Conservation (phyloP, 169 alveolate species). For the Eimeria maxima region DNA sequence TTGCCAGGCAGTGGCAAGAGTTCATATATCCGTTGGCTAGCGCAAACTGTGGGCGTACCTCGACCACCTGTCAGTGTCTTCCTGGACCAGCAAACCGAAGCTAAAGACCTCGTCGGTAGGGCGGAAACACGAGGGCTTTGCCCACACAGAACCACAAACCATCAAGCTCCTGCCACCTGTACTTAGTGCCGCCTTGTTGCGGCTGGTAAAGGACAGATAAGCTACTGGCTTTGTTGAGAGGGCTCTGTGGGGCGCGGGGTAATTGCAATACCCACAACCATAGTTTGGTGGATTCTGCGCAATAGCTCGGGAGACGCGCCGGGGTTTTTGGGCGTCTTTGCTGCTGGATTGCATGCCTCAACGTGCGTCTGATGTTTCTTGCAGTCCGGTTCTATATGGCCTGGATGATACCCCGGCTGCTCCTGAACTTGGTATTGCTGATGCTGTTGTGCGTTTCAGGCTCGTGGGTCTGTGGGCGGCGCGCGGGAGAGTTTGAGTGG, state of each 20-base stretch:
- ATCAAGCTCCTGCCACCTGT: background rate
- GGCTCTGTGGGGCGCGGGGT: background rate
- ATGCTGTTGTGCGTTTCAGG: slow-evolving; percentile 45
- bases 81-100: slow-evolving; percentile 80
- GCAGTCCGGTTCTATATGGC: background rate
- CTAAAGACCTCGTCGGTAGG: slow-evolving; percentile 75
- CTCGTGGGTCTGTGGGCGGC: slow-evolving; percentile 82
- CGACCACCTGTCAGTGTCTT: slow-evolving; percentile 74
- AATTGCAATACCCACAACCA: no score
- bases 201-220: background rate
- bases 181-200: background rate
- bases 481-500: slow-evolving; percentile 77
- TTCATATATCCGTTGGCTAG: slow-evolving; percentile 71
- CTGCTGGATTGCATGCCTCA: background rate
- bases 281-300: background rate
- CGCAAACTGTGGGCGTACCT: background rate
- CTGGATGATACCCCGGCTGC: background rate
- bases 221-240: background rate
- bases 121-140: background rate
- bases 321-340: background rate
- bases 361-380: background rate
- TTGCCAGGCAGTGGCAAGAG: slow-evolving; percentile 73
- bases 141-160: background rate
- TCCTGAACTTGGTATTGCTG: background rate
- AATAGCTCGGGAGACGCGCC: background rate